A percentile compares a stretch with the other conserved stretches of the same genome.
Conservation (phyloP, 2,329 filamentous ascomycete species). For the Verticillium zaregamsianum region DNA sequence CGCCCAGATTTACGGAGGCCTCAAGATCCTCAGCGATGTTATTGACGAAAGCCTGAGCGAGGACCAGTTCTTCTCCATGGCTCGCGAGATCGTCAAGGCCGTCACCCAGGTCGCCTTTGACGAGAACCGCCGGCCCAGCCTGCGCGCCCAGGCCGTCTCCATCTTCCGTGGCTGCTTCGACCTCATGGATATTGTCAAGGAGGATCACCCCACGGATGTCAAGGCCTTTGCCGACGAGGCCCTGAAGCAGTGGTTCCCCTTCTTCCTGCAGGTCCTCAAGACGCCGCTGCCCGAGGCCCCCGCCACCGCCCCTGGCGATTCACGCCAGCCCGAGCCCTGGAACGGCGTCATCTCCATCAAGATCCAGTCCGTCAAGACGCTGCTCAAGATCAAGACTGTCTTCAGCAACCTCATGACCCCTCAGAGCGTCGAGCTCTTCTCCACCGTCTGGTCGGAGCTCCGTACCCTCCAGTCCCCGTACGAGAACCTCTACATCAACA, state of each 20-base stretch:
- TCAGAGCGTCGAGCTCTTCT: constrained; percentile 79
- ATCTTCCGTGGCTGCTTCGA: constrained; percentile 93
- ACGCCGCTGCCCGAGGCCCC: constrained; percentile 65
- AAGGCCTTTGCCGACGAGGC: constrained; percentile 87
- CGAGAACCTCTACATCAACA: constrained; percentile 78
- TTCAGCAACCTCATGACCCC: constrained; percentile 79
- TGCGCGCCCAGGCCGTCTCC: constrained; percentile 81
- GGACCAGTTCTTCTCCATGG: constrained; percentile 90
- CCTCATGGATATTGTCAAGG: constrained; percentile 93
- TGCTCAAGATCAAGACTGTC: constrained; percentile 80
- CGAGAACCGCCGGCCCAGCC: constrained; percentile 65
- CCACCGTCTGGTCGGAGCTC: constrained; percentile 85
- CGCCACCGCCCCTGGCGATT: constrained; percentile 35
- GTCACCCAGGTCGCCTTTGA: constrained; percentile 80
- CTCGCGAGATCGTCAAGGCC: constrained; percentile 76
- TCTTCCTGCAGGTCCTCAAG: constrained; percentile 79
- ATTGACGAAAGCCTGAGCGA: constrained; percentile 93
- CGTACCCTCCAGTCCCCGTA: constrained; percentile 68
- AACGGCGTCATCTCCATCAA: constrained; percentile 83
- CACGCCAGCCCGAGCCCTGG: constrained; percentile 60
- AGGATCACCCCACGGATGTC: constrained; percentile 82
- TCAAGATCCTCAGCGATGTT: constrained; percentile 83
- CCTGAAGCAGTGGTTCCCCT: constrained; percentile 79
- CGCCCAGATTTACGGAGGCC: constrained; percentile 78
- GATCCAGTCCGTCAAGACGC: constrained; percentile 85